Conservation (phyloP, 352 stramenopile genomes). For the Phytophthora citricola region DNA sequence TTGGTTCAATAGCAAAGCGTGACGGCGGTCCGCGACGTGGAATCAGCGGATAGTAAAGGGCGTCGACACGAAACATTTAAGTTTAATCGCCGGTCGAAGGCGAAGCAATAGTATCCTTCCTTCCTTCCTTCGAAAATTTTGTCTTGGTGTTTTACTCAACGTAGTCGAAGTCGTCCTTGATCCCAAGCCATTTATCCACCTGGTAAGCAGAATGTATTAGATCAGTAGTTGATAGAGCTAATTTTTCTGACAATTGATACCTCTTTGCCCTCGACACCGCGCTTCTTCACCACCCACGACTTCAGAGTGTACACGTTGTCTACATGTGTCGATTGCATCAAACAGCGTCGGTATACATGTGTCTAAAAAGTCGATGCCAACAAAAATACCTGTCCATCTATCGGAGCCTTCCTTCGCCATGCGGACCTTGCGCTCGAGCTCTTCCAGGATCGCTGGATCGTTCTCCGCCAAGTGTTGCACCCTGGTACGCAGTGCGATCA, state of each 20-base stretch:
- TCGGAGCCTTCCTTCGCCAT: slow-evolving; percentile 77
- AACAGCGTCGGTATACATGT: no score
- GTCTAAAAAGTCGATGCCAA: neutral
- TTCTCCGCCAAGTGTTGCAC: slow-evolving; percentile 78
- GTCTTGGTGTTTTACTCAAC: slow-evolving; percentile 49
- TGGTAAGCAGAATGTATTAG: slow-evolving; percentile 22
- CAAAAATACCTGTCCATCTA: slow-evolving; percentile 69
- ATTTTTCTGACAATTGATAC: slow-evolving; percentile 24
- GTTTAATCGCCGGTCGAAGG: slow-evolving; percentile 24
- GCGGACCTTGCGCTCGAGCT: slow-evolving; percentile 68
- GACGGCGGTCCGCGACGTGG: slow-evolving; percentile 1
- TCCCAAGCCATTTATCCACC: slow-evolving; percentile 88
- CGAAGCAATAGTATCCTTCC: slow-evolving; percentile 29
- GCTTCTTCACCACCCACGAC: slow-evolving; percentile 85
- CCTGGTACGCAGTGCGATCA: slow-evolving; percentile 57
- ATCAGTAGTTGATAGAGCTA: neutral
- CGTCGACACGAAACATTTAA: slow-evolving; percentile 18
- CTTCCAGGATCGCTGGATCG: slow-evolving; percentile 67
- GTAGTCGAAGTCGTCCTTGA: slow-evolving; percentile 90
- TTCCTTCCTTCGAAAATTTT: slow-evolving; percentile 5
- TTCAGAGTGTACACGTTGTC: slow-evolving; percentile 87
- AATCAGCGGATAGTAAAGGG: neutral
- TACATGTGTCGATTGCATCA: slow-evolving; percentile 8
- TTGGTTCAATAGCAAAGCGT: slow-evolving; percentile 24
- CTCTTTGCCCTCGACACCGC: slow-evolving; percentile 64